Percentiles rank a stretch among this genome's conserved stretches.
These are phyloP conservation scores for Diplodia mutila DNA, from an alignment of 2,329 filamentous ascomycete species.

Conservation along the genomic window DNA sequence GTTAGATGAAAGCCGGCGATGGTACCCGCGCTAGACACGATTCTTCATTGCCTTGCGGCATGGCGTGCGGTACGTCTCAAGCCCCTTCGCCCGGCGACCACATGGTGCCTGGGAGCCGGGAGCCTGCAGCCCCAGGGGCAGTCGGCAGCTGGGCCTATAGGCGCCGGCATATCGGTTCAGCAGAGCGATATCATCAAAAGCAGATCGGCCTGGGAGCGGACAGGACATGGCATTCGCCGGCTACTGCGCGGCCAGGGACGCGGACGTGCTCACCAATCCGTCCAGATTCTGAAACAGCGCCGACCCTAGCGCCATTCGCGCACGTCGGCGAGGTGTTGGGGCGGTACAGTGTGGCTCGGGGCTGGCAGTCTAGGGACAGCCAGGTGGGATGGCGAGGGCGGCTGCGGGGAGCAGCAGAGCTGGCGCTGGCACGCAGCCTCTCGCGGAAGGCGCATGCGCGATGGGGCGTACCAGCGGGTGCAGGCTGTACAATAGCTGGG, in stretches of 20 bases:
- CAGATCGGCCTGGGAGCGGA: conserved; percentile 3
- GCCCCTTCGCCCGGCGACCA: not conserved
- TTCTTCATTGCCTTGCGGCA: not conserved
- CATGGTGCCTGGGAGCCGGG: not conserved
- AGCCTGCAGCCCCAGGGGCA: not conserved
- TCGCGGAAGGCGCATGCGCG: not conserved
- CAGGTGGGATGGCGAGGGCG: not conserved
- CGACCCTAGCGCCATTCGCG: conserved; percentile 6
- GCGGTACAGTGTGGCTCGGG: not conserved
- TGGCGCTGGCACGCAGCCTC: not conserved
- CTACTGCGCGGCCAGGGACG: not conserved
- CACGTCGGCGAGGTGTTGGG: not conserved
- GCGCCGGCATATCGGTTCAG: conserved; percentile 3
- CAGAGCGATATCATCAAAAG: conserved; percentile 2
- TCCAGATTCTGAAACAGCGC: conserved; percentile 14
- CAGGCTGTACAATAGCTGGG: not conserved
- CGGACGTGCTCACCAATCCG: conserved; percentile 16
- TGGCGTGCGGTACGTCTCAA: not conserved
- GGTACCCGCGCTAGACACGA: not conserved
- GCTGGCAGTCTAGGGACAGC: not conserved
- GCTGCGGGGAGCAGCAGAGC: not conserved
- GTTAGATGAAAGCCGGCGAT: conserved; percentile 9
- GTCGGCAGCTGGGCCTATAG: not conserved
- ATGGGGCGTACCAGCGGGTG: not conserved
- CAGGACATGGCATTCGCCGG: conserved; percentile 13